phyloP scores from a whole-genome alignment of 2,329 filamentous ascomycete genomes.

The Fusarium neocosmosporiellum region DNA sequence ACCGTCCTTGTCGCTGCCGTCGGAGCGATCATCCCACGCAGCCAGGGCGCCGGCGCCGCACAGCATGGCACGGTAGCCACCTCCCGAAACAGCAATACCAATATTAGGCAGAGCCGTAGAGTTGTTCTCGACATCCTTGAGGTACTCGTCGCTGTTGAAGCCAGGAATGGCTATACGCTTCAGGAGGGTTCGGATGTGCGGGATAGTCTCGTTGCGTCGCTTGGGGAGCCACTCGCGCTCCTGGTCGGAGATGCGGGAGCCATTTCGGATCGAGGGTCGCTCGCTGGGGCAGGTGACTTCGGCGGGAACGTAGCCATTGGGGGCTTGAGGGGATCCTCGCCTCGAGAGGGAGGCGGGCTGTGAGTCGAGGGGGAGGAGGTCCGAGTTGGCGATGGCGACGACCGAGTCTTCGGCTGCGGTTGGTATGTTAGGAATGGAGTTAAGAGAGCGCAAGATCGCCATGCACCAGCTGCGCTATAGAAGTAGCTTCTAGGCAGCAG shows the following conservation, averaged over 20 bases:
- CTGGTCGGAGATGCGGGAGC: slow-evolving; percentile 67
- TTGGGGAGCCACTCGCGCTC: slow-evolving; percentile 80
- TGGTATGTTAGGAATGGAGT: slow-evolving; percentile 16
- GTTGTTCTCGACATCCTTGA: slow-evolving; percentile 55
- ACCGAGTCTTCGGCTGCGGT: slow-evolving; percentile 29
- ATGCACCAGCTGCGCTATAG: neutral
- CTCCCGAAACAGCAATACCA: slow-evolving; percentile 82
- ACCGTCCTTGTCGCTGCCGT: slow-evolving; percentile 58
- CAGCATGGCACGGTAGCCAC: slow-evolving; percentile 87
- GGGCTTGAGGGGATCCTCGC: slow-evolving; percentile 48
- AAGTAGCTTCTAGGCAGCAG: neutral
- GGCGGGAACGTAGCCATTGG: slow-evolving; percentile 75
- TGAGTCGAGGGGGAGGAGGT: slow-evolving; percentile 22
- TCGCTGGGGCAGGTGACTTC: slow-evolving; percentile 74
- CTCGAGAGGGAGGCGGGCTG: slow-evolving; percentile 22
- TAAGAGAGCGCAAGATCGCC: neutral
- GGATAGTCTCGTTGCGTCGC: slow-evolving; percentile 77
- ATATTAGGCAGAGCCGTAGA: slow-evolving; percentile 64
- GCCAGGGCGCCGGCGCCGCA: slow-evolving; percentile 84
- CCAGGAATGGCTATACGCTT: slow-evolving; percentile 77
- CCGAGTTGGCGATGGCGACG: slow-evolving; percentile 30
- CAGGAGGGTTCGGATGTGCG: slow-evolving; percentile 81
- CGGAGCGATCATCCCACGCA: slow-evolving; percentile 81
- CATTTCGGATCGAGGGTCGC: slow-evolving; percentile 78
- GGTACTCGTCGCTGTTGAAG: slow-evolving; percentile 81